Conservation (phyloP, 106 monocot species). For the Dendrobium catenatum region DNA sequence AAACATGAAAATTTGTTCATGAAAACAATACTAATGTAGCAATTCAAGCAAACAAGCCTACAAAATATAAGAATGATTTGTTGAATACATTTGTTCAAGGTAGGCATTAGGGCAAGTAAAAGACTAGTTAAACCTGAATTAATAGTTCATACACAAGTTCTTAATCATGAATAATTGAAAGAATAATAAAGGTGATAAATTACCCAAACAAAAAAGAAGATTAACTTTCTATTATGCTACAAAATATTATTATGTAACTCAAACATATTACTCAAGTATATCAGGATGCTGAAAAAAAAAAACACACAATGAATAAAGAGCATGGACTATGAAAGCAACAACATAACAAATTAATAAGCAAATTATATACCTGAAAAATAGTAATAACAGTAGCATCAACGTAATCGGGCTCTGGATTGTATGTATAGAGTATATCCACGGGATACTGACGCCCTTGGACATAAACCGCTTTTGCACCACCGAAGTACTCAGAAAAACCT, state of each 20-base stretch:
- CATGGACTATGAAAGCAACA: too few relatives aligned
- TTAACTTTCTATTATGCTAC: neutral
- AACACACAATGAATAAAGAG: too few relatives aligned
- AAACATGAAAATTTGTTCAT: neutral
- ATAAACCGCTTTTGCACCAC: constrained; percentile 85
- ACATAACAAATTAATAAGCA: neutral
- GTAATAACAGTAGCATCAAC: constrained; percentile 70
- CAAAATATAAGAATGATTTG: neutral
- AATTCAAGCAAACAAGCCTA: neutral
- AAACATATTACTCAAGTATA: too few relatives aligned
- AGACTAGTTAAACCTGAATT: neutral
- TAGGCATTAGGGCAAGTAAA: neutral
- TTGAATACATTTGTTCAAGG: neutral
- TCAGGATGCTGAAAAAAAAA: too few relatives aligned
- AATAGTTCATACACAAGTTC: neutral
- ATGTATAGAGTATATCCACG: constrained; percentile 86
- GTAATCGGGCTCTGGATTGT: constrained; percentile 74
- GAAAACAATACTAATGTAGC: neutral
- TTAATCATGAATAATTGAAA: neutral
- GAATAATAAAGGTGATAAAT: neutral
- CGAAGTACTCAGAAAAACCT: constrained; percentile 82
- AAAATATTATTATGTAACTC: too few relatives aligned
- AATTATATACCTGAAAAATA: constrained; percentile 71
- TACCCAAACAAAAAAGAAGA: neutral
- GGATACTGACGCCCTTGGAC: constrained; percentile 83